These are phyloP conservation scores for Talaromyces proteolyticus DNA, from an alignment of 495 filamentous ascomycete species.

Conservation along the genomic window DNA sequence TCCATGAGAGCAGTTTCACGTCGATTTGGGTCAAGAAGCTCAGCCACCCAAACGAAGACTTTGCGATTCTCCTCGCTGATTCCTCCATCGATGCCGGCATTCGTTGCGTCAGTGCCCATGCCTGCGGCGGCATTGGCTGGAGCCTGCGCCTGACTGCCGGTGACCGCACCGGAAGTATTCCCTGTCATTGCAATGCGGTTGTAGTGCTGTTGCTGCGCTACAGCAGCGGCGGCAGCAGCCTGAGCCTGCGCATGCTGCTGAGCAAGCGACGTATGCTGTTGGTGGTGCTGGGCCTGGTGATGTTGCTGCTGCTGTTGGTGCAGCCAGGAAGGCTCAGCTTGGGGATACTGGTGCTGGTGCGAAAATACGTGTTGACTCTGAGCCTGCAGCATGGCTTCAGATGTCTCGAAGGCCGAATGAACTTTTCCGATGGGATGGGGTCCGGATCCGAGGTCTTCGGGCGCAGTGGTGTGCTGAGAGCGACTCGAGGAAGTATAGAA, in stretches of 20 bases:
- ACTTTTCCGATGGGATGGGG: conserved; percentile 1
- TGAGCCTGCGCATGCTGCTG: conserved; percentile 55
- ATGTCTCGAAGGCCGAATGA: conserved; percentile 26
- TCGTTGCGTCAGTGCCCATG: conserved; percentile 42
- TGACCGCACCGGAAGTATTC: conserved; percentile 26
- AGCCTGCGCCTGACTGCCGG: conserved; percentile 29
- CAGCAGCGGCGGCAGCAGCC: conserved; percentile 57
- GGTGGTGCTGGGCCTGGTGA: conserved; percentile 58
- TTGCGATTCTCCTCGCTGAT: conserved; percentile 89
- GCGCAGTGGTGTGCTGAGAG: conserved; percentile 6
- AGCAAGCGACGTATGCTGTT: conserved; percentile 41
- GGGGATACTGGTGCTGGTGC: conserved; percentile 77
- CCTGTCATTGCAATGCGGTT: conserved; percentile 64
- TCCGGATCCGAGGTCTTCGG: conserved; percentile 8
- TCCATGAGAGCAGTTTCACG: conserved; percentile 90
- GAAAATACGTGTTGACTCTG: conserved; percentile 59
- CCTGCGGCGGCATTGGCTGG: conserved; percentile 27
- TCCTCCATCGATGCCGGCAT: conserved; percentile 45
- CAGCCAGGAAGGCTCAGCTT: conserved; percentile 73
- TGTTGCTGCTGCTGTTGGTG: conserved; percentile 58
- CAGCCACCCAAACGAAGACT: conserved; percentile 87
- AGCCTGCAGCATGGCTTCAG: conserved; percentile 45
- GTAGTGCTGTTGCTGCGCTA: conserved; percentile 74
- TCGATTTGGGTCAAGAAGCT: conserved; percentile 80
- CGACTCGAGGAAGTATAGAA: conserved; percentile 8